phyloP scores from a whole-genome alignment of 1,284 basidiomycete species.

The Cronartium quercuum region DNA sequence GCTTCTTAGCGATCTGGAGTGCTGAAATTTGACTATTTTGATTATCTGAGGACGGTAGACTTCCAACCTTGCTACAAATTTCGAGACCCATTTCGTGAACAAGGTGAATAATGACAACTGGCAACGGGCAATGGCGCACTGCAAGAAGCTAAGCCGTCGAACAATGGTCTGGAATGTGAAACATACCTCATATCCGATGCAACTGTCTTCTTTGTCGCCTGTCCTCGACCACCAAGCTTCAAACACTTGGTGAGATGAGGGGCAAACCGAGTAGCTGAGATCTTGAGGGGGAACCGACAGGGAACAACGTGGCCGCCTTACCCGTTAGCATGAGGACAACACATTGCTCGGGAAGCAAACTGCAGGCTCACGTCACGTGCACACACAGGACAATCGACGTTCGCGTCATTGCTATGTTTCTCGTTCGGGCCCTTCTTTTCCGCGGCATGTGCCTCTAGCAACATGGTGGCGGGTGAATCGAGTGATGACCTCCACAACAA shows the following conservation, averaged over 20 bases:
- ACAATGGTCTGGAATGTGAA: background rate
- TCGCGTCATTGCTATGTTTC: background rate
- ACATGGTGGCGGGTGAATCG: background rate
- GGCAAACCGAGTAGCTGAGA: constrained; percentile 31
- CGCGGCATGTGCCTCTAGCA: background rate
- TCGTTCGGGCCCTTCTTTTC: constrained; percentile 23
- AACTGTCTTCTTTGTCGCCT: constrained; percentile 6
- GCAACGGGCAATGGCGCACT: background rate
- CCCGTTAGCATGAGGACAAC: background rate
- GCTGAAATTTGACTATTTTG: background rate
- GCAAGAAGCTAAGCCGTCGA: background rate
- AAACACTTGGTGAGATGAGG: constrained; percentile 36
- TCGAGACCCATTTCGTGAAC: background rate
- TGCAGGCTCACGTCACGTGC: constrained; percentile 7
- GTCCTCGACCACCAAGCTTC: constrained; percentile 19
- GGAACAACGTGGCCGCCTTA: background rate
- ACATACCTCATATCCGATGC: constrained; percentile 12
- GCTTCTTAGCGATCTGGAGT: background rate
- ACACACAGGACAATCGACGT: constrained; percentile 28
- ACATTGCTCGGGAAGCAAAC: background rate
- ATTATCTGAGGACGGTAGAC: background rate
- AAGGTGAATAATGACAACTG: constrained; percentile 6
- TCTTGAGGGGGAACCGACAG: background rate
- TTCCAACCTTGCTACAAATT: constrained; percentile 21
- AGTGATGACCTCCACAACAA: background rate